A percentile compares a stretch with the other conserved stretches of the same genome.
These are phyloP conservation scores for Kandelia obovata DNA, from an alignment of 345 rosid species.

Conservation along the genomic window DNA sequence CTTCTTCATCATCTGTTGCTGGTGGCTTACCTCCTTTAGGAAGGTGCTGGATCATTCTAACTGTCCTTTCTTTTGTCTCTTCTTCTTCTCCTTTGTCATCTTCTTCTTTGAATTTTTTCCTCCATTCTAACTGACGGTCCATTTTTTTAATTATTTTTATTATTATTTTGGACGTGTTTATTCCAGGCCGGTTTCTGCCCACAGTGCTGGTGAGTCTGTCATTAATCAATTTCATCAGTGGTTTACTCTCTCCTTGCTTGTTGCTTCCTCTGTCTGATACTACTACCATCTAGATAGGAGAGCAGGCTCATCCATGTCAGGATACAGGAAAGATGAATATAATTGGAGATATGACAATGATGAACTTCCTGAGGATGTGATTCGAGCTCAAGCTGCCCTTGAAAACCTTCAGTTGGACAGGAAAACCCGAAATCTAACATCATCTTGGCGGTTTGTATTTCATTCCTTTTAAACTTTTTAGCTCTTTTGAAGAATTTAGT, in stretches of 20 bases:
- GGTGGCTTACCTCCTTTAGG: slow-evolving; percentile 87
- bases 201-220: slow-evolving; percentile 58
- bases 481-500: neutral
- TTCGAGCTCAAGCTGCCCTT: slow-evolving; percentile 72
- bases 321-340: slow-evolving; percentile 77
- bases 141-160: slow-evolving; percentile 13
- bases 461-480: neutral
- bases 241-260: neutral
- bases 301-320: slow-evolving; percentile 67
- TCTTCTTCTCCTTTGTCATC: neutral
- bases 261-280: slow-evolving; percentile 19
- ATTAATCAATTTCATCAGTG: slow-evolving; percentile 12
- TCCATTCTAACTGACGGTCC: slow-evolving; percentile 4
- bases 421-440: slow-evolving; percentile 75
- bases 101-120: slow-evolving; percentile 4
- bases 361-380: slow-evolving; percentile 62
- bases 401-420: slow-evolving; percentile 96
- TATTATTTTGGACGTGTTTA: slow-evolving; percentile 1
- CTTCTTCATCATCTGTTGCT: slow-evolving; percentile 71
- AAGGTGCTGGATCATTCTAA: slow-evolving; percentile 47
- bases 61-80: slow-evolving; percentile 1
- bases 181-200: slow-evolving; percentile 57
- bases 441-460: slow-evolving; percentile 82
- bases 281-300: slow-evolving; percentile 56
- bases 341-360: slow-evolving; percentile 74